These are phyloP conservation scores for Cubamyces lactineus DNA, from an alignment of 768 basidiomycete species.

Conservation along the genomic window DNA sequence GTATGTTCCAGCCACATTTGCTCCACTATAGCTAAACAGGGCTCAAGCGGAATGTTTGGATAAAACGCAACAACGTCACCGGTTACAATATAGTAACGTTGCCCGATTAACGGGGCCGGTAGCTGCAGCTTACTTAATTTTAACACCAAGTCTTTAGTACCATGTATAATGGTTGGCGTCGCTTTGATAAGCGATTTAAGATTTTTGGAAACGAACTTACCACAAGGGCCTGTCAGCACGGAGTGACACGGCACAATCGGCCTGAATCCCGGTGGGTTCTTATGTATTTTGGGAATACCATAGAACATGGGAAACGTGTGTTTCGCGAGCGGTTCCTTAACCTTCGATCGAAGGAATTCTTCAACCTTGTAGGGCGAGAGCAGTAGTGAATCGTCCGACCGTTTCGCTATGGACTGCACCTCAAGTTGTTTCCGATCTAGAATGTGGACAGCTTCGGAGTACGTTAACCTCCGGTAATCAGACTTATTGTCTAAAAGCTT, in stretches of 20 bases:
- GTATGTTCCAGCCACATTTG: constrained; percentile 26
- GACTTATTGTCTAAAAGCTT: no score
- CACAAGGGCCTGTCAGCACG: constrained; percentile 34
- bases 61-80: constrained; percentile 42
- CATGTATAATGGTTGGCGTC: constrained; percentile 35
- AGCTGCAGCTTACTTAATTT: constrained; percentile 35
- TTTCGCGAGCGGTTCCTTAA: no score
- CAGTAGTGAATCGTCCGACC: no score
- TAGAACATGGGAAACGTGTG: no score
- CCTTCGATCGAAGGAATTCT: no score
- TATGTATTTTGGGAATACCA: no score
- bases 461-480: no score
- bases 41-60: constrained; percentile 32
- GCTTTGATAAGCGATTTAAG: constrained; percentile 37
- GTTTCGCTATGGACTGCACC: no score
- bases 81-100: constrained; percentile 31
- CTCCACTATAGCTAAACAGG: constrained; percentile 28
- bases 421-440: no score
- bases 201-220: constrained; percentile 36
- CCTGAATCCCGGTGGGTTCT: no score
- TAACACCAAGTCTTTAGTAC: constrained; percentile 38
- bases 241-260: constrained; percentile 41
- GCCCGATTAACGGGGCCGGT: neutral
- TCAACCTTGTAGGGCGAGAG: no score
- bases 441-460: no score